Base-by-base conservation (phyloP, 129 eudicot species). In the Ambrosia artemisiifolia region DNA sequence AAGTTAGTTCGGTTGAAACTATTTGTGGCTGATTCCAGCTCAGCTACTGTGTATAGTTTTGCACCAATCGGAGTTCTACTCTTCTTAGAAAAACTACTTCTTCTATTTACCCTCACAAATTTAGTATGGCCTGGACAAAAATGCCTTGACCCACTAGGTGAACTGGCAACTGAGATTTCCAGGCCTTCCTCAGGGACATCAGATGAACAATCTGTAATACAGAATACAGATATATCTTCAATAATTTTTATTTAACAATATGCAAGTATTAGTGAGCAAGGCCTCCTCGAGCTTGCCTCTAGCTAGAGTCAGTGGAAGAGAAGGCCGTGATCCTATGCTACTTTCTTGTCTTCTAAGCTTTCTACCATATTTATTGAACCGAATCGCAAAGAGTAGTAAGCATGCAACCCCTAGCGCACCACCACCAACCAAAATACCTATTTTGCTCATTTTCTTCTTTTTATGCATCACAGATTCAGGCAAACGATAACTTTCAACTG, bases 21-120 rank as follows among this genome's bases (percentile, higher is more conserved):
- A 79, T 86, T 84, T 57, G 98, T 94, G 6, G 96, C 96, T 55
- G 55, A 53, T 66, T 86, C 91, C 54, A 94, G 80, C 43, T 90
- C 98, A 34, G 93, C 85, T 10, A 82, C 54, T 12, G 89, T 80
- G 80, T 82, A 94, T 43, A 74, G 47, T 64, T 84, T 94, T 67
- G 85, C 92, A 74, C 85, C 81, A n/a, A 85, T 73, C 6, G 89
- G 91, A 57, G 84, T 71, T 65, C 67, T 84, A 84, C 70, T 19
- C 71, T 63, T 88, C 47, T 66, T 83, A 16, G 96, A 74, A 82
- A 84, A 88, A 75, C 96, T 89, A 80, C 87, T 86, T 69, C 90
- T 82, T 74, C 78, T 75, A 53, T 80, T 36, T 32, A 78, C 73
- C 84, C 83, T 80, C 30, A 81, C 66, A 16, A 80, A 81, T 82